Conservation (phyloP, 345 rosid species). For the Lepidium africanum region DNA sequence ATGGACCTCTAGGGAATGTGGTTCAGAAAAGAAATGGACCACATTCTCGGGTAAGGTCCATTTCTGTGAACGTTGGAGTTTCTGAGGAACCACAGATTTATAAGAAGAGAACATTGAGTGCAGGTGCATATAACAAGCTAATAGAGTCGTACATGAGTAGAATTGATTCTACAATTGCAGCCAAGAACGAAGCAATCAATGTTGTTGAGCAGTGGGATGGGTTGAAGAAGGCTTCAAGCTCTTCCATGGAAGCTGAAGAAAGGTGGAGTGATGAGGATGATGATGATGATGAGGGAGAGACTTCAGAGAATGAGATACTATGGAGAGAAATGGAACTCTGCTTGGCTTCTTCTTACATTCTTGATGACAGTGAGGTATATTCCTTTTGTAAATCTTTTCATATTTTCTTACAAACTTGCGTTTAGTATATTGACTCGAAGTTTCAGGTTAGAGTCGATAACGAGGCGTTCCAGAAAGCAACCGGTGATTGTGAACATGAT, state of each 20-base stretch:
- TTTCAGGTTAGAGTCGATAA: conserved; percentile 40
- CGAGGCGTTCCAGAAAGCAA: conserved; percentile 34
- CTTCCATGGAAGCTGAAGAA: conserved; percentile 24
- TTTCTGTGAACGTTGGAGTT: conserved; percentile 9
- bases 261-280: conserved; percentile 31
- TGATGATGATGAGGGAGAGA: conserved; percentile 46
- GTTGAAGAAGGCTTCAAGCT: conserved; percentile 40
- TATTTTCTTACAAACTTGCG: not conserved
- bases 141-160: conserved; percentile 70
- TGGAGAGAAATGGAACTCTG: conserved; percentile 89
- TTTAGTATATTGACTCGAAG: not conserved
- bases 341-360: conserved; percentile 65
- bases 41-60: not conserved
- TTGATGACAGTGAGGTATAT: conserved; percentile 64
- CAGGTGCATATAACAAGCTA: conserved; percentile 63
- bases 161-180: conserved; percentile 45
- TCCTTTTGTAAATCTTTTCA: not conserved
- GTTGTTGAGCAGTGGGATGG: conserved; percentile 62
- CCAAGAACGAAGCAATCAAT: conserved; percentile 36
- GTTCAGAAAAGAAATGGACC: not conserved
- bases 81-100: conserved; percentile 31
- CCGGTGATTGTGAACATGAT: conserved; percentile 48
- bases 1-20: conserved; percentile 25
- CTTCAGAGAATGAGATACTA: conserved; percentile 55
- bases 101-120: conserved; percentile 47